Percentiles rank a stretch among this genome's conserved stretches.
Evolutionary conservation across 2,329 filamentous ascomycete genomes (phyloP).

Genomic region (Dactylellina parvicollis): DNA sequence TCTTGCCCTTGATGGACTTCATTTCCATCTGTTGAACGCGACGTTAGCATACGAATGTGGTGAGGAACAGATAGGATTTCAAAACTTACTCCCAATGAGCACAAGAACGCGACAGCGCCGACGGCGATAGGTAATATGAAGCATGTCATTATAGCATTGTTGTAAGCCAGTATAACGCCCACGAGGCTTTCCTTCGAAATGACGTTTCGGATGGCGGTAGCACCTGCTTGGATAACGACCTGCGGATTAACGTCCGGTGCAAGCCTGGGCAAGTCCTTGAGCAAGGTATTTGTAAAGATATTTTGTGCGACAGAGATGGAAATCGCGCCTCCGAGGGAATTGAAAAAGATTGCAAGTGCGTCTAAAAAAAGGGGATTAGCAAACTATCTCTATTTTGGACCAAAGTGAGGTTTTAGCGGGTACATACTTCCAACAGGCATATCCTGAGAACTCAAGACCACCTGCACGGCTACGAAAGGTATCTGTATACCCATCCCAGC

Average conservation of each 20-base stretch:
- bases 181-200: slow-evolving; percentile 60
- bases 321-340: slow-evolving; percentile 73
- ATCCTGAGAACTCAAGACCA: slow-evolving; percentile 57
- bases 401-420: slow-evolving; percentile 49
- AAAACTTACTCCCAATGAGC: slow-evolving; percentile 45
- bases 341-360: slow-evolving; percentile 68
- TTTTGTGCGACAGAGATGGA: slow-evolving; percentile 74
- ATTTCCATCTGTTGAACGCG: slow-evolving; percentile 44
- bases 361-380: slow-evolving; percentile 53
- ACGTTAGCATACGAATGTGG: slow-evolving; percentile 12
- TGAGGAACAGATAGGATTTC: not conserved
- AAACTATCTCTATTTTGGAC: slow-evolving; percentile 55
- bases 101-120: slow-evolving; percentile 36
- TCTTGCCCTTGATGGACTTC: slow-evolving; percentile 53
- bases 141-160: slow-evolving; percentile 36
- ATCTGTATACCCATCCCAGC: slow-evolving; percentile 59
- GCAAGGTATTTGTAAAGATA: slow-evolving; percentile 73
- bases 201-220: slow-evolving; percentile 62
- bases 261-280: slow-evolving; percentile 65
- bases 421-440: slow-evolving; percentile 57
- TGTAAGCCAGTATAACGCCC: slow-evolving; percentile 43
- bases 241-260: slow-evolving; percentile 61
- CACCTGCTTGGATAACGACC: slow-evolving; percentile 62
- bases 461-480: slow-evolving; percentile 58
- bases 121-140: slow-evolving; percentile 50